These are phyloP conservation scores for Spergularia azorica DNA, from an alignment of 179 eudicot genomes.

Conservation along the genomic window DNA sequence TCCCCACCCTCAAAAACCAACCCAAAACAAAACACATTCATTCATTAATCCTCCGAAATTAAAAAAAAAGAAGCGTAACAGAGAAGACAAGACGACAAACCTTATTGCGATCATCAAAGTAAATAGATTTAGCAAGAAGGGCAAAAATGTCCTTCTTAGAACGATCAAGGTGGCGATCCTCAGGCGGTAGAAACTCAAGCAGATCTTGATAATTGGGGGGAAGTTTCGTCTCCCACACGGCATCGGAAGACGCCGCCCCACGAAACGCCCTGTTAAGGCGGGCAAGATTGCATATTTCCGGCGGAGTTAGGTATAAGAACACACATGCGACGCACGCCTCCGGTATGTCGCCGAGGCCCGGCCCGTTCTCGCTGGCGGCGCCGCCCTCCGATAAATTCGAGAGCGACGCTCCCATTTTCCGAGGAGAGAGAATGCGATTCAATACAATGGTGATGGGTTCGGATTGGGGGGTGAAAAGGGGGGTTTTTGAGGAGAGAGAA, in stretches of 20 bases:
- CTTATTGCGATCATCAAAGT: constrained; percentile 70
- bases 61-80: neutral
- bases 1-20: neutral
- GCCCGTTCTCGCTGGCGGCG: constrained; percentile 35
- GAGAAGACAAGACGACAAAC: constrained; percentile 16
- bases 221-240: constrained; percentile 83
- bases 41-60: too few relatives aligned
- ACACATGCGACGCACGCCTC: constrained; percentile 94
- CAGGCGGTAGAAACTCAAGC: constrained; percentile 50
- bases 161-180: constrained; percentile 32
- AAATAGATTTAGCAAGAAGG: constrained; percentile 61
- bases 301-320: constrained; percentile 77
- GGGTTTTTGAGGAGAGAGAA: neutral
- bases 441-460: neutral
- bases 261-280: constrained; percentile 89
- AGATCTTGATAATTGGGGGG: constrained; percentile 65
- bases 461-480: neutral
- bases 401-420: constrained; percentile 80
- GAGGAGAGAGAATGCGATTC: neutral
- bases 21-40: neutral
- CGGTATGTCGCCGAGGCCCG: constrained; percentile 90
- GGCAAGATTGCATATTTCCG: constrained; percentile 92
- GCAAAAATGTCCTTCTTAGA: constrained; percentile 76
- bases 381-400: constrained; percentile 61
- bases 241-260: constrained; percentile 86